Evolutionary conservation across 257 asterid genomes (phyloP), one percentile per base, ranked within the genome.

Genomic region (Cruciata laevipes): DNA sequence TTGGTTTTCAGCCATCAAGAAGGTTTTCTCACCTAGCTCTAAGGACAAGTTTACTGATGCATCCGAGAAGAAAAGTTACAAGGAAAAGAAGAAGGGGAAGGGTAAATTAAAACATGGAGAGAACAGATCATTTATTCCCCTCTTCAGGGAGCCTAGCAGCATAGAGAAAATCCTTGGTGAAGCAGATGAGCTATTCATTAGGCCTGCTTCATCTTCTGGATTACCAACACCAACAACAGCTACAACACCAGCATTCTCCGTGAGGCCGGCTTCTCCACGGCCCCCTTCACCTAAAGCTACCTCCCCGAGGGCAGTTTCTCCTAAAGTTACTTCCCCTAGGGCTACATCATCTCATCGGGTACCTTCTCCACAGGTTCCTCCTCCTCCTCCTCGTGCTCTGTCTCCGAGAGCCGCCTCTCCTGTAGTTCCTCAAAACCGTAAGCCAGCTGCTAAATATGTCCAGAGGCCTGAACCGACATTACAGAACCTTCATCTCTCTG

Each of bases 1-100:
- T 85, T 94, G 96, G 97, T 78, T 85, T 85, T 88, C 96, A 77
- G 95, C 95, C 73, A 90, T 94, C 87, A 94, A 85, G 77, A 81
- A 80, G 86, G 87, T 84, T 76, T 94, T 94, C 65, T 74, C 86
- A 11, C 83, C 83, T 80, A 79, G 66, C 74, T 86, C 96, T 20
- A 90, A 85, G 77, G 96, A 88, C 52, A 90, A 88, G 80, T 73
- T 73, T 52, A 51, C 74, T 38, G 76, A 77, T 78, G 91, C 82
- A 67, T 40, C 82, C 42, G 88, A 85, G 74, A 90, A 81, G 88
- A 90, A 70, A 83, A 73, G 71, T 73, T 56, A 78, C 67, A 88
- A 84, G 78, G 96, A 87, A 78, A 88, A 84, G 87, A 85, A 84
- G 93, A 87, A 90, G 73, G 90, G 86, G 16, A 83, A 79, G 76